These are phyloP conservation scores for Dittrichia graveolens DNA, from an alignment of 129 eudicot species.

Conservation along the genomic window DNA sequence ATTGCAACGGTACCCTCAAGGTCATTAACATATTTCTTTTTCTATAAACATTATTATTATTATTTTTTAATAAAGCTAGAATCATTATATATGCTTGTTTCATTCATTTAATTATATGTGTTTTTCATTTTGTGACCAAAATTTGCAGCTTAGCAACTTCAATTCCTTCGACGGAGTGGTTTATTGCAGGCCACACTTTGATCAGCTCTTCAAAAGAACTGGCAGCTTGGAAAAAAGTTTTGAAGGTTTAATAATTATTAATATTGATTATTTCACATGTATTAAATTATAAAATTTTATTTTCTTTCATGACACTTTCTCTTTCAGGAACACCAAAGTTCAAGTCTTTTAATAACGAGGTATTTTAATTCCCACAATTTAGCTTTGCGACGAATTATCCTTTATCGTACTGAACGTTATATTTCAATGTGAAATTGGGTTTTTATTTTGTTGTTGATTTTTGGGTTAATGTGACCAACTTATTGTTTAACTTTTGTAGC, in stretches of 20 bases:
- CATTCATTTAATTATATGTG: background rate
- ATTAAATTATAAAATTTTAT: background rate
- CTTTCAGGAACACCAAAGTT: slow-evolving; percentile 59
- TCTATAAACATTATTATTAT: background rate
- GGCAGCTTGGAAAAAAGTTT: slow-evolving; percentile 97
- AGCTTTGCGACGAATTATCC: background rate
- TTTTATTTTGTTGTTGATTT: background rate
- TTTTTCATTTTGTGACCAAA: background rate
- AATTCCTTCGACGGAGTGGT: slow-evolving; percentile 88
- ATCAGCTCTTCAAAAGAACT: slow-evolving; percentile 90
- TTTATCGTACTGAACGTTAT: background rate
- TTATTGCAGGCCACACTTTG: slow-evolving; percentile 91
- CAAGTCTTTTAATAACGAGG: slow-evolving; percentile 49
- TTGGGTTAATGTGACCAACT: background rate
- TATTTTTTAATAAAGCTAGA: no score
- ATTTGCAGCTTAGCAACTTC: slow-evolving; percentile 83
- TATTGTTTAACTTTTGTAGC: background rate
- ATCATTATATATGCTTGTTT: no score
- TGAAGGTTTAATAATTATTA: slow-evolving; percentile 44
- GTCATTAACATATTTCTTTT: slow-evolving; percentile 23
- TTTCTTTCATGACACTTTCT: background rate
- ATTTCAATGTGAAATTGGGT: background rate
- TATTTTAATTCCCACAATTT: slow-evolving; percentile 12
- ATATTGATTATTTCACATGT: background rate
- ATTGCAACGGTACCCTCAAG: slow-evolving; percentile 94